Evolutionary conservation across 257 asterid genomes (phyloP), one percentile per base, ranked within the genome.

Genomic region (Catharanthus roseus): DNA sequence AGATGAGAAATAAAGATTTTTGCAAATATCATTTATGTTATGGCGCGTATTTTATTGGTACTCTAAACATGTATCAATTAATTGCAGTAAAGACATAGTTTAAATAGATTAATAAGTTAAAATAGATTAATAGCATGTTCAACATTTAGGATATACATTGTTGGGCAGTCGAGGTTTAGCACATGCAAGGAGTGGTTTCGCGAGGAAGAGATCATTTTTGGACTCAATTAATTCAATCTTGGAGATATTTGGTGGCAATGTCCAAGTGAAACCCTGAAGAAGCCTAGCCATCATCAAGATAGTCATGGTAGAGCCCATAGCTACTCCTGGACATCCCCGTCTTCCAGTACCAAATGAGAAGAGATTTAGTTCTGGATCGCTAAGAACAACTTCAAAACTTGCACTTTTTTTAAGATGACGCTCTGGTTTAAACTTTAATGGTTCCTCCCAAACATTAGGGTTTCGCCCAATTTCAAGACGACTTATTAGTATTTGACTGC

Each of bases 211-310:
- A 15, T 29, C 39, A 11, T 28, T 26, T 8, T 58, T 11, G 9
- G 38, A 58, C 65, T 58, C 65, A 0, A 12, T 0, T 19, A 58
- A 11, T 15, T 58, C 65, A 58, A 26, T 26, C 65, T 33, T 31
- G 0, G 18, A 5, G 21, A 28, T 4, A 26, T n/a, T 39, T 8
- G 39, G 34, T 9, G 69, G 69, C 9, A 44, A 18, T 15, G 31
- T 65, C 76, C 80, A 76, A 21, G 54, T 65, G 44, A 76, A 76
- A 6, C 68, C 76, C 2, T 65, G 80, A 21, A 76, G 24, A 70
- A 76, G 72, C 49, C 80, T 64, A 15, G 76, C 80, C 57, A 70
- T 13, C 29, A 66, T 19, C 69, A 76, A 64, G 10, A 67, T 57
- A 10, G 68, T 70, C 67, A 76, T 38, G 0, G 57, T n/a, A 0